Evolutionary conservation across 2,329 filamentous ascomycete species (phyloP).

Genomic region (Tetracladium maxilliforme): DNA sequence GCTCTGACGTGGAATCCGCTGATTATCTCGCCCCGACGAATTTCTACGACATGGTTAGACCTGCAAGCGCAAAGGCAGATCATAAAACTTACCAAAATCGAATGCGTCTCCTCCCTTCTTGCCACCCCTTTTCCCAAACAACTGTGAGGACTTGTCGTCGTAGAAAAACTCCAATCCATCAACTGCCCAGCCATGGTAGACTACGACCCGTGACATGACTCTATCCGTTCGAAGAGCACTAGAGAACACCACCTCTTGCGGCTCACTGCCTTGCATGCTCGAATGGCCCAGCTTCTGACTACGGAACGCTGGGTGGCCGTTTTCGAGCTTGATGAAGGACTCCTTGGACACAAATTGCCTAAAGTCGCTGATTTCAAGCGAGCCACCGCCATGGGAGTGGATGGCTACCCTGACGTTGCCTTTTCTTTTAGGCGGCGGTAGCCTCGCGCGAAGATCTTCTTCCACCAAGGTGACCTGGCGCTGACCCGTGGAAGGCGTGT

Average conservation of each 20-base stretch:
- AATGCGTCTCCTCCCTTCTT: slow-evolving; percentile 59
- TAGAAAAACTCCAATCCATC: slow-evolving; percentile 89
- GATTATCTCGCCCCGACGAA: slow-evolving; percentile 71
- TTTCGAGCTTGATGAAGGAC: slow-evolving; percentile 60
- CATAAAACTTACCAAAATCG: slow-evolving; percentile 49
- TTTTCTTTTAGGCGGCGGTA: slow-evolving; percentile 62
- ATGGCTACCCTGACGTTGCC: slow-evolving; percentile 51
- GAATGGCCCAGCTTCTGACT: slow-evolving; percentile 62
- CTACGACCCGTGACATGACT: slow-evolving; percentile 57
- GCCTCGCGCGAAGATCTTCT: slow-evolving; percentile 51
- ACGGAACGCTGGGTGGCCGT: slow-evolving; percentile 59
- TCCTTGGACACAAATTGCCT: slow-evolving; percentile 53
- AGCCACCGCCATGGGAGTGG: slow-evolving; percentile 62
- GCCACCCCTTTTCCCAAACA: slow-evolving; percentile 73
- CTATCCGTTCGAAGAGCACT: slow-evolving; percentile 54
- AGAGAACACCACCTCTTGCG: slow-evolving; percentile 61
- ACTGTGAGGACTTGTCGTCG: slow-evolving; percentile 68
- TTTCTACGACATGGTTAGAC: no score
- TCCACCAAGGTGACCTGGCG: slow-evolving; percentile 65
- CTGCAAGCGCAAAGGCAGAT: no score
- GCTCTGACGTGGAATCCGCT: slow-evolving; percentile 74
- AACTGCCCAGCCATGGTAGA: slow-evolving; percentile 64
- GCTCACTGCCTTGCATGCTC: slow-evolving; percentile 52
- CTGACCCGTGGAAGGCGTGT: slow-evolving; percentile 43
- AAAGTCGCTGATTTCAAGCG: slow-evolving; percentile 66